Evolutionary conservation across 225 moss, liverwort and hornwort genomes (phyloP), one percentile per base, ranked within the genome.

Genomic region (Marchantia paleacea): DNA sequence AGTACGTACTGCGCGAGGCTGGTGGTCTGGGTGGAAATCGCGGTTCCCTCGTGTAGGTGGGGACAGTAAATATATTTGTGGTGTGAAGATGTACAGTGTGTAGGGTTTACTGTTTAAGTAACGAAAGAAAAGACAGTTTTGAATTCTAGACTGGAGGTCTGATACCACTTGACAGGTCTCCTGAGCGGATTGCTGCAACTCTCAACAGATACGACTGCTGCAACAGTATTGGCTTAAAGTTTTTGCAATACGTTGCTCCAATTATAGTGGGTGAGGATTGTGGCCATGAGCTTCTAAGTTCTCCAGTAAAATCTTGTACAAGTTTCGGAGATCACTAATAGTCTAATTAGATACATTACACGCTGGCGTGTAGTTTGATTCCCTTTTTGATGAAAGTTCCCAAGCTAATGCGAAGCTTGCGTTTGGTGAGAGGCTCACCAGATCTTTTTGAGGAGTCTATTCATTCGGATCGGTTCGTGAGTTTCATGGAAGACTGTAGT

Each of bases 11-110:
- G 22, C 24, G 29, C 14, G 75, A 57, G 57, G 75, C 29, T 55
- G 75, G 16, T 75, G 55, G 64, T 71, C 71, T 22, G 22, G 49
- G 71, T 71, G 48, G 71, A 30, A 18, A 50, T 50, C 12, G 22
- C 72, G n/a, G 49, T 76, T 76, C 63, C 63, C 24, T 61, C 12
- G 39, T 24, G 65, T 50, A 78, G 64, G 50, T 65, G 47, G 65
- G 18, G 78, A 78, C 25, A 55, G 30, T 55, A 58, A 29, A 55
- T 57, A 57, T 24, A 20, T 55, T 25, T 65, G 49, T 78, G 64
- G 78, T 51, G 25, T 78, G 55, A 78, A 64, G 26, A 64, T 78
- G 78, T 78, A 78, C 78, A 78, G 19, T 64, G 11, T 78, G 78
- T 78, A 78, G 77, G 76, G 55, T 57, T 48, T 55, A 55, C 30